These are phyloP conservation scores for Teratosphaeria viscida DNA, from an alignment of 2,329 filamentous ascomycete genomes.

Conservation along the genomic window DNA sequence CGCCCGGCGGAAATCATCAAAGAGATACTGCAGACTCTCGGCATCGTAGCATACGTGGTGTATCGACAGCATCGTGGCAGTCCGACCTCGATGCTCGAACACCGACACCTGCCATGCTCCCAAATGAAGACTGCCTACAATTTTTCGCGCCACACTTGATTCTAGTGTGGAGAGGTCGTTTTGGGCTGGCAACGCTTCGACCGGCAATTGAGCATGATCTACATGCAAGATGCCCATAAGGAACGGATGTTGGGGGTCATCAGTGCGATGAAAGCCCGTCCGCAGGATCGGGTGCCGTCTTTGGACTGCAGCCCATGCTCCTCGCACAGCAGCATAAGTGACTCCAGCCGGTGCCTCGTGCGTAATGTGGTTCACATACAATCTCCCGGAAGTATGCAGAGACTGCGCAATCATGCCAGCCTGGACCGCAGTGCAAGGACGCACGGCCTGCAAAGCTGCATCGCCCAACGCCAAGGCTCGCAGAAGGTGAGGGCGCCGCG, in stretches of 20 bases:
- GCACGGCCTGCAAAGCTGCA: constrained; percentile 44
- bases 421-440: constrained; percentile 73
- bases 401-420: constrained; percentile 70
- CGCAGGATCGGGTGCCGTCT: constrained; percentile 60
- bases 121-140: background rate
- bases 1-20: constrained; percentile 46
- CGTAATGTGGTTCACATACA: constrained; percentile 67
- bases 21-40: constrained; percentile 54
- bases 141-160: constrained; percentile 14
- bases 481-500: constrained; percentile 28
- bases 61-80: constrained; percentile 42
- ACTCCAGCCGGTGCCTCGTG: constrained; percentile 39
- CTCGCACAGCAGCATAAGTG: constrained; percentile 32
- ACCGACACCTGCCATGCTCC: constrained; percentile 57
- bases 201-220: constrained; percentile 1
- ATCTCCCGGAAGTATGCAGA: constrained; percentile 50
- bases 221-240: constrained; percentile 59
- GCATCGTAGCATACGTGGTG: constrained; percentile 87
- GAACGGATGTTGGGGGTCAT: constrained; percentile 53
- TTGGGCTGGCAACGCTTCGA: background rate
- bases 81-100: constrained; percentile 21
- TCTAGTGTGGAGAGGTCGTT: background rate
- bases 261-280: constrained; percentile 58
- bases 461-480: constrained; percentile 21
- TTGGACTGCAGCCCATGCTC: constrained; percentile 51